A percentile compares a stretch with the other conserved stretches of the same genome.
These are phyloP conservation scores for Leccinum subtestaceum DNA, from an alignment of 768 basidiomycete genomes.

Conservation along the genomic window DNA sequence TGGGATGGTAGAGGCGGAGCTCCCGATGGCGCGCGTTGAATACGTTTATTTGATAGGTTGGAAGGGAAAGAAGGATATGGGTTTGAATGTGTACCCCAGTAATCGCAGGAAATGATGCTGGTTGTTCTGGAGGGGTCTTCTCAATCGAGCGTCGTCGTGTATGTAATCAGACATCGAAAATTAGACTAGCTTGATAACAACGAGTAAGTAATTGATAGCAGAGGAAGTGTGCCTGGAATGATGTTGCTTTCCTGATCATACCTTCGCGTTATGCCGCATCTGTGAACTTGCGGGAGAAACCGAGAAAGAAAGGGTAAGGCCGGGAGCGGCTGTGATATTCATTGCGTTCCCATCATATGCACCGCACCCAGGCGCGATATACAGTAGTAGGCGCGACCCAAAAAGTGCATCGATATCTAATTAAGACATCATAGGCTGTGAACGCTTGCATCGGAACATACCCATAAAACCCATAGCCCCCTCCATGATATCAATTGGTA, in stretches of 20 bases:
- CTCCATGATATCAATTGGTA: too few relatives aligned
- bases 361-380: not conserved
- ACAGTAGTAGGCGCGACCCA: too few relatives aligned
- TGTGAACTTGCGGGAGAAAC: not conserved
- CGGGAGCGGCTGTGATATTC: not conserved
- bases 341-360: not conserved
- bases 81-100: not conserved
- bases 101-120: too few relatives aligned
- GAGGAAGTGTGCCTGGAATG: not conserved
- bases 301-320: not conserved
- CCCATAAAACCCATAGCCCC: too few relatives aligned
- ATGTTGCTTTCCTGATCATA: too few relatives aligned
- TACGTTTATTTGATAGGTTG: too few relatives aligned
- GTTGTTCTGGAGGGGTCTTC: not conserved
- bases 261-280: not conserved
- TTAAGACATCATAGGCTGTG: too few relatives aligned
- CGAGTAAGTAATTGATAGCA: not conserved
- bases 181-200: not conserved
- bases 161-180: not conserved
- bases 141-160: not conserved
- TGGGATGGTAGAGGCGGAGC: too few relatives aligned
- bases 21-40: too few relatives aligned
- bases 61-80: too few relatives aligned
- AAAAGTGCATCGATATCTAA: too few relatives aligned
- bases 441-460: too few relatives aligned